phyloP scores from a whole-genome alignment of 805 yeast genomes.

The Cyberlindnera euphorbiiphila region DNA sequence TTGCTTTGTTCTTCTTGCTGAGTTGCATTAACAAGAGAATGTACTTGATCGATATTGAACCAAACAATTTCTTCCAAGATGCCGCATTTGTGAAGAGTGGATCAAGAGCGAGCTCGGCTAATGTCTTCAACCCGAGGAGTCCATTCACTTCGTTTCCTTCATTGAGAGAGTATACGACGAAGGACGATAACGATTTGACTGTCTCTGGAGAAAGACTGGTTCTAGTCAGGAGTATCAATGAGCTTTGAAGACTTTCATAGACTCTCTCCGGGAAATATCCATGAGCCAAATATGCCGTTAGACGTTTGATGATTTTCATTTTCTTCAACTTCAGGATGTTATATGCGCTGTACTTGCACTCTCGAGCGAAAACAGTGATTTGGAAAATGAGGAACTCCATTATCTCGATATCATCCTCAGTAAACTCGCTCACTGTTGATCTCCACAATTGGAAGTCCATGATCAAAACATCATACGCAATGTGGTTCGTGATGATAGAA shows the following conservation, averaged over 20 bases:
- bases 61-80: constrained; percentile 44
- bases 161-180: constrained; percentile 45
- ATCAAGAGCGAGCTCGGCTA: constrained; percentile 31
- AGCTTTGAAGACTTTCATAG: constrained; percentile 35
- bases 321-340: constrained; percentile 51
- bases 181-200: constrained; percentile 49
- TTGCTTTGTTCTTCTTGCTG: constrained; percentile 30
- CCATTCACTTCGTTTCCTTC: constrained; percentile 27
- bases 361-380: constrained; percentile 49
- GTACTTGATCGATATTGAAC: constrained; percentile 65
- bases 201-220: constrained; percentile 52
- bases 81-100: constrained; percentile 38
- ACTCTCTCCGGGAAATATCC: constrained; percentile 34
- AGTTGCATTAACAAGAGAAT: constrained; percentile 48
- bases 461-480: constrained; percentile 54
- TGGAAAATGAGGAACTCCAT: constrained; percentile 55
- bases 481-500: constrained; percentile 52
- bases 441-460: constrained; percentile 64
- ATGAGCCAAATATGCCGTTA: constrained; percentile 28
- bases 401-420: constrained; percentile 35
- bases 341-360: constrained; percentile 45
- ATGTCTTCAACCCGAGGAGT: constrained; percentile 30
- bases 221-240: constrained; percentile 38
- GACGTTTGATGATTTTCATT: constrained; percentile 42
- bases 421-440: constrained; percentile 19